Conservation (phyloP, 345 rosid species). For the Eucalyptus cladocalyx region DNA sequence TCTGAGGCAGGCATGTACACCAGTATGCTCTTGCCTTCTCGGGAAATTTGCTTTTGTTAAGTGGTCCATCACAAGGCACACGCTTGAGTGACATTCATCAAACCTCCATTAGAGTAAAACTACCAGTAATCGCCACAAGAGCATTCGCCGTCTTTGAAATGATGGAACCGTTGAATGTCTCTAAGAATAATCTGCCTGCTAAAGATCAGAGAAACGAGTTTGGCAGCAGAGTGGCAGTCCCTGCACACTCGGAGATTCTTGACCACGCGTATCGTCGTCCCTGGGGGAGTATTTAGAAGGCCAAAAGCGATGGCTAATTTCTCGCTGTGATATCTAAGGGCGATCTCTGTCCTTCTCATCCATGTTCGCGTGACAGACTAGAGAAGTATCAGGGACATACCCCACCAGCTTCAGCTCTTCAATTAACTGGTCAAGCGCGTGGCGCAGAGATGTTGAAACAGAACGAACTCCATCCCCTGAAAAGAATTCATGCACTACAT, state of each 20-base stretch:
- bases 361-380: slow-evolving; percentile 55
- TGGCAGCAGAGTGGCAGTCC: slow-evolving; percentile 86
- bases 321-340: slow-evolving; percentile 79
- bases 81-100: neutral
- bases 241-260: slow-evolving; percentile 81
- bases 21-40: neutral
- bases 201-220: slow-evolving; percentile 51
- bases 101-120: neutral
- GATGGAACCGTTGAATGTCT: slow-evolving; percentile 91
- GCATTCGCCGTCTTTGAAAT: slow-evolving; percentile 65
- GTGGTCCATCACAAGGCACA: neutral
- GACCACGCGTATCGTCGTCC: slow-evolving; percentile 60
- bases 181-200: slow-evolving; percentile 64
- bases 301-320: slow-evolving; percentile 76
- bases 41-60: neutral
- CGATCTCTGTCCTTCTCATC: slow-evolving; percentile 51
- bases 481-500: slow-evolving; percentile 66
- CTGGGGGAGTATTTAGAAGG: slow-evolving; percentile 59
- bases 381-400: slow-evolving; percentile 56
- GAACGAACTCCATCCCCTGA: slow-evolving; percentile 67
- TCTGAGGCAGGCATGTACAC: neutral
- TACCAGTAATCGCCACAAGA: slow-evolving; percentile 90
- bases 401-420: slow-evolving; percentile 74
- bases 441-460: slow-evolving; percentile 26
- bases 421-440: slow-evolving; percentile 43